Conservation (phyloP, 768 basidiomycete genomes). For the Agaricus blazei region DNA sequence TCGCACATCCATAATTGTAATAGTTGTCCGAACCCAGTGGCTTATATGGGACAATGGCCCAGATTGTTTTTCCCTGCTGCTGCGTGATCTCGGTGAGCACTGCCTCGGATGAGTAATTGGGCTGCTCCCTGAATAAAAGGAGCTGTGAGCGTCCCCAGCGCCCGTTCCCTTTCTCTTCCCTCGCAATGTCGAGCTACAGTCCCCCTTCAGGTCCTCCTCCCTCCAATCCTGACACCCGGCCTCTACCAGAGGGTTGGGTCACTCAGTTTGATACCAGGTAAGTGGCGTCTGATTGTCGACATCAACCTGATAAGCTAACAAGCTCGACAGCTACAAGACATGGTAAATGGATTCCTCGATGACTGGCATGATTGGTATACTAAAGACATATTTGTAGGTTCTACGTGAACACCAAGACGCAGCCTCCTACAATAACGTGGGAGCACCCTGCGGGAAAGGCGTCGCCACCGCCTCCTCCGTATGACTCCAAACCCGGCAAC, state of each 20-base stretch:
- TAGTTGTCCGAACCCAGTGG: background rate
- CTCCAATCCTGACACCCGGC: conserved; percentile 52
- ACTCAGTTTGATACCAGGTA: conserved; percentile 65
- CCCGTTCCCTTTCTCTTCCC: conserved; percentile 6
- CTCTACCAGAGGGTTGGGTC: conserved; percentile 65
- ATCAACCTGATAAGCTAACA: conserved; percentile 15
- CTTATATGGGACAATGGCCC: background rate
- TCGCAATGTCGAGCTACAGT: conserved; percentile 30
- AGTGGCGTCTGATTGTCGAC: conserved; percentile 26
- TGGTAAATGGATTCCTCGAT: conserved; percentile 42
- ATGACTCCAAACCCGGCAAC: background rate
- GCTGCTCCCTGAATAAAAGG: background rate
- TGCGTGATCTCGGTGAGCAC: background rate
- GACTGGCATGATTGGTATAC: background rate
- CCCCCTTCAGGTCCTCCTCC: conserved; percentile 29
- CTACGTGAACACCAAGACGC: conserved; percentile 64
- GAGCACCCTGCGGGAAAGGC: conserved; percentile 58
- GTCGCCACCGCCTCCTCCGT: conserved; percentile 34
- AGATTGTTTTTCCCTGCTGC: background rate
- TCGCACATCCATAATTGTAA: conserved; percentile 9
- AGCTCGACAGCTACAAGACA: conserved; percentile 39
- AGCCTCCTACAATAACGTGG: conserved; percentile 67
- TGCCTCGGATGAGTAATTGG: background rate
- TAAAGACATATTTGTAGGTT: conserved; percentile 43
- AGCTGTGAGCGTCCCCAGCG: background rate